Conservation (phyloP, 306 rosid genomes). For the Vachellia collinsii region DNA sequence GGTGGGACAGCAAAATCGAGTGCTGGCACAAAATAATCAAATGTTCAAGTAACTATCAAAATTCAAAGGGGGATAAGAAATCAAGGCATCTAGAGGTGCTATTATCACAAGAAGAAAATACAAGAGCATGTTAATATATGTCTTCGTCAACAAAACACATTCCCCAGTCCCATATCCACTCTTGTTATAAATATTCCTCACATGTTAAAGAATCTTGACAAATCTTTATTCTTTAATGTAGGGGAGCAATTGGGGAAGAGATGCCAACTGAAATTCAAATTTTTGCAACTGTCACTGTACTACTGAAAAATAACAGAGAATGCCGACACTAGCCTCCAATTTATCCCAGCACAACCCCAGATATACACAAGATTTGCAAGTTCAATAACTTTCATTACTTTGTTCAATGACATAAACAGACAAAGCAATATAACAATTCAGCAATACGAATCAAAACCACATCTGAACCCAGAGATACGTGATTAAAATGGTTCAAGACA, state of each 20-base stretch:
- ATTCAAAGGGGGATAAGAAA: background rate
- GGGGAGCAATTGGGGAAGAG: background rate
- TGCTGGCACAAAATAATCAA: background rate
- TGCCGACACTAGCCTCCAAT: background rate
- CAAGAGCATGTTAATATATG: conserved; percentile 1
- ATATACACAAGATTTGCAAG: background rate
- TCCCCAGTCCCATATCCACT: background rate
- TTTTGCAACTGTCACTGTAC: background rate
- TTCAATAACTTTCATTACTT: background rate
- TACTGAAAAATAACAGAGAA: conserved; percentile 4
- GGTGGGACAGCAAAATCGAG: background rate
- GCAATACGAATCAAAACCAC: background rate
- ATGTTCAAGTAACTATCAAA: background rate
- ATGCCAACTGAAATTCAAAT: background rate
- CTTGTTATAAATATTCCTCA: background rate
- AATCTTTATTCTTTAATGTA: background rate
- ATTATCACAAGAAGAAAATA: conserved; percentile 7
- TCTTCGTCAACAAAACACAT: background rate
- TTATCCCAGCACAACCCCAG: background rate
- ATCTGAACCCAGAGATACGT: conserved; percentile 17
- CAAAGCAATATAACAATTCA: conserved; percentile 6
- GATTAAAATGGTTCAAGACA: background rate
- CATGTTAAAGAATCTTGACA: background rate
- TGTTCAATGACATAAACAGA: background rate
- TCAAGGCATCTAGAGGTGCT: background rate